These are phyloP conservation scores for Trichoderma sp. DNA, from an alignment of 2,329 filamentous ascomycete species.

Conservation along the genomic window DNA sequence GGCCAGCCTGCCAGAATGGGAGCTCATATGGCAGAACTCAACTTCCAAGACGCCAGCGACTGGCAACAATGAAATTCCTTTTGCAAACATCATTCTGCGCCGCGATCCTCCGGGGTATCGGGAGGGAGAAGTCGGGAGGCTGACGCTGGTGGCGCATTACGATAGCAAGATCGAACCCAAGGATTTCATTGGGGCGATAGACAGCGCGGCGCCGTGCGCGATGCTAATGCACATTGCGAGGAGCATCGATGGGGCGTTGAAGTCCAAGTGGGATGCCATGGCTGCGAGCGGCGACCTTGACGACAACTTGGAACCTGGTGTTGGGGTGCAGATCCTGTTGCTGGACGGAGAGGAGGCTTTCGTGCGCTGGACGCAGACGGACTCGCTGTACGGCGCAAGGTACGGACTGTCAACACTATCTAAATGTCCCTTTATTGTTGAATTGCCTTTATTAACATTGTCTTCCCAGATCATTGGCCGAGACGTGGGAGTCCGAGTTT, in stretches of 20 bases:
- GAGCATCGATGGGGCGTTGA: slow-evolving; percentile 75
- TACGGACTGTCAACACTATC: slow-evolving; percentile 35
- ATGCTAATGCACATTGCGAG: slow-evolving; percentile 85
- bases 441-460: not conserved
- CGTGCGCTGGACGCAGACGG: slow-evolving; percentile 70
- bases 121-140: slow-evolving; percentile 70
- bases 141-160: slow-evolving; percentile 92
- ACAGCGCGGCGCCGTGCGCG: slow-evolving; percentile 91
- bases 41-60: slow-evolving; percentile 78
- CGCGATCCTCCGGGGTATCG: slow-evolving; percentile 82
- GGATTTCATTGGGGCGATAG: slow-evolving; percentile 90
- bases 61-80: slow-evolving; percentile 69
- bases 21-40: slow-evolving; percentile 82
- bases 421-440: not conserved
- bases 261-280: slow-evolving; percentile 78
- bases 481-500: slow-evolving; percentile 70
- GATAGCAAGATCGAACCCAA: slow-evolving; percentile 77
- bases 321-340: slow-evolving; percentile 84
- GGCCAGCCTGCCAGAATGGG: slow-evolving; percentile 73
- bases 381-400: slow-evolving; percentile 88
- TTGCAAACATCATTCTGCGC: slow-evolving; percentile 81
- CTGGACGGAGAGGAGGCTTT: slow-evolving; percentile 96
- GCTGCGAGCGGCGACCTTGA: slow-evolving; percentile 54
- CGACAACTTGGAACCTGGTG: slow-evolving; percentile 65
- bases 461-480: slow-evolving; percentile 63